Evolutionary conservation across 163 green algal species (phyloP), one percentile per base, ranked within the genome.

Genomic region (Scenedesmus sp.): DNA sequence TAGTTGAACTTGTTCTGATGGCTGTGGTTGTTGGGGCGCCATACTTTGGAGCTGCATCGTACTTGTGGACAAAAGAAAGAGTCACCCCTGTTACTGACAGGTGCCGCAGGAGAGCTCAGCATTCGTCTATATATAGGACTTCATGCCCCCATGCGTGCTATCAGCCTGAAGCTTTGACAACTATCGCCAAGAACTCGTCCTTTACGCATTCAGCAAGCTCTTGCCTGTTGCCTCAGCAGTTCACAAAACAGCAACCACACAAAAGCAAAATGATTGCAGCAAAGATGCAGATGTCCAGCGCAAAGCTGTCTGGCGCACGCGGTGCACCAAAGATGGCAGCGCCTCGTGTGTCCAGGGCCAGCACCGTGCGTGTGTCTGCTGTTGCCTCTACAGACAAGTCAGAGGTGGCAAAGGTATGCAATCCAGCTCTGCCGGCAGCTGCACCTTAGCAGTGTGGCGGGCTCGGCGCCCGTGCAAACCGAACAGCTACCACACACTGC

Each of bases 341-440:
- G 62, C 64, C 62, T 60, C 66, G 85, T n/a, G 62, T 46, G 13
- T 67, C 62, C 62, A 76, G 85, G 85, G 52, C 85, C 85, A 55
- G 34, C 85, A 84, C 18, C 46, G 86, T 90, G 16, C 86, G 86
- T 34, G 86, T 90, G 46, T 70, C 34, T 52, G 86, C 86, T 1
- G 66, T 46, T 57, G 54, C 66, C 4, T 18, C 26, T 6, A 46
- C 66, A 62, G 23, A 90, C 8, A 79, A 84, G 86, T 57, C 86
- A 73, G 66, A 70, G 20, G 16, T 90, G 16, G 86, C 66, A 66
- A 83, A 90, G 86, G 86, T 90, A 62, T 7, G 34, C 18, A 13
- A 6, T 2, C 2, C 12, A 20, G 34, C 4, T 34, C 10, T 84
- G 34, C 34, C 26, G 10, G 76, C 76, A 84, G 10, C 13, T 59